Conservation (phyloP, 306 rosid genomes). For the Inga oerstediana region DNA sequence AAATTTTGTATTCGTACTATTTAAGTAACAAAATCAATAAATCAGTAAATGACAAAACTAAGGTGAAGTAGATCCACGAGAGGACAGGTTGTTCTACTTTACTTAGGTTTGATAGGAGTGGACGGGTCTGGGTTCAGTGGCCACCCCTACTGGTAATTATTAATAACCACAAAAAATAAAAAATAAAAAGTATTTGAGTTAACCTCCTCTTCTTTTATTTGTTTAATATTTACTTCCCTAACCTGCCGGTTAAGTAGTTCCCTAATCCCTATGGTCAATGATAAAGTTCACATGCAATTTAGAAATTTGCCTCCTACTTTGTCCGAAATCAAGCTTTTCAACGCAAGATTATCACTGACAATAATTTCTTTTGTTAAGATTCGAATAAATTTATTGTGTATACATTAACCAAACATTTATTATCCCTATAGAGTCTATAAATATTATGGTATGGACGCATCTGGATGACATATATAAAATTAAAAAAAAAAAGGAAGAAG, state of each 20-base stretch:
- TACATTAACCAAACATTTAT: not conserved
- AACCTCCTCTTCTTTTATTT: not conserved
- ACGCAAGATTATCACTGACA: not conserved
- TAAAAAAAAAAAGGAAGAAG: not conserved
- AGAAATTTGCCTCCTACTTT: not conserved
- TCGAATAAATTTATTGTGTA: not conserved
- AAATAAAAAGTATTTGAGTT: conserved; percentile 13
- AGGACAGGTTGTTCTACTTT: not conserved
- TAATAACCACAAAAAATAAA: not conserved
- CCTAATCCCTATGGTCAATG: conserved; percentile 22
- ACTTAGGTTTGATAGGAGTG: not conserved
- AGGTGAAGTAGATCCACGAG: not conserved
- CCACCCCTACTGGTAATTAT: not conserved
- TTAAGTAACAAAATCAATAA: not conserved
- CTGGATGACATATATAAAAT: not conserved
- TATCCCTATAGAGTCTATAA: not conserved
- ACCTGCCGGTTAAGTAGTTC: conserved; percentile 33
- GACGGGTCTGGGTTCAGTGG: conserved; percentile 2
- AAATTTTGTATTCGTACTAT: not conserved
- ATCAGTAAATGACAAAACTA: not conserved
- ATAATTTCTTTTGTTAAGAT: not conserved
- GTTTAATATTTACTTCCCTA: conserved; percentile 25
- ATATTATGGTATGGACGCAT: not conserved
- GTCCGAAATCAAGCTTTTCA: not conserved
- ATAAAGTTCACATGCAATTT: conserved; percentile 28